Evolutionary conservation across 345 rosid species (phyloP).

Genomic region (Pugionium dolabratum): DNA sequence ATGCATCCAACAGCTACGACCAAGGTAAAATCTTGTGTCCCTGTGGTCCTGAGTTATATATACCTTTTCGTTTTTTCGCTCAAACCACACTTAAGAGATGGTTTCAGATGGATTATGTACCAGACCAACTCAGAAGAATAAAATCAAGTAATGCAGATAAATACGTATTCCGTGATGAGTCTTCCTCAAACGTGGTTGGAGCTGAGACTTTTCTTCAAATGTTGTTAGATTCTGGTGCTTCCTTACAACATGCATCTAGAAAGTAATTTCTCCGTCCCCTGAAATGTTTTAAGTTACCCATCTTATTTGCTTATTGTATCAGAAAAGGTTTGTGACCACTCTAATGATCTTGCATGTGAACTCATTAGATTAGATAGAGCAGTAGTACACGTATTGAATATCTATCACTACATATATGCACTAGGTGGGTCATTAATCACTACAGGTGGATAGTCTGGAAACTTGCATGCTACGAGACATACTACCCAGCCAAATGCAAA

Average conservation of each 20-base stretch:
- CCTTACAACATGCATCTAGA: slow-evolving; percentile 56
- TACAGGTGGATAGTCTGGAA: slow-evolving; percentile 97
- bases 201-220: slow-evolving; percentile 54
- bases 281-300: slow-evolving; percentile 21
- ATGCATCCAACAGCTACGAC: slow-evolving; percentile 50
- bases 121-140: slow-evolving; percentile 48
- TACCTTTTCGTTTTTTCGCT: slow-evolving; percentile 25
- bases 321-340: neutral
- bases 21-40: slow-evolving; percentile 47
- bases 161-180: slow-evolving; percentile 55
- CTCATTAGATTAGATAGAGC: slow-evolving; percentile 11
- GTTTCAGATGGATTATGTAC: slow-evolving; percentile 48
- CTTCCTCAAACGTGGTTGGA: slow-evolving; percentile 56
- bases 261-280: slow-evolving; percentile 50
- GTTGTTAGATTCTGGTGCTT: slow-evolving; percentile 76
- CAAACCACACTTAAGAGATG: slow-evolving; percentile 25
- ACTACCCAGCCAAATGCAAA: slow-evolving; percentile 51
- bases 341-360: slow-evolving; percentile 4
- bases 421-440: slow-evolving; percentile 89
- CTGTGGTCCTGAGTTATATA: slow-evolving; percentile 14
- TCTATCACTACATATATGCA: slow-evolving; percentile 21
- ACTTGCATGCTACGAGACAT: slow-evolving; percentile 76
- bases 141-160: slow-evolving; percentile 58
- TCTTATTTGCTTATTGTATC: slow-evolving; percentile 4
- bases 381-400: slow-evolving; percentile 6